phyloP scores from a whole-genome alignment of 2,329 filamentous ascomycete genomes.

The Macrophomina phaseolina region DNA sequence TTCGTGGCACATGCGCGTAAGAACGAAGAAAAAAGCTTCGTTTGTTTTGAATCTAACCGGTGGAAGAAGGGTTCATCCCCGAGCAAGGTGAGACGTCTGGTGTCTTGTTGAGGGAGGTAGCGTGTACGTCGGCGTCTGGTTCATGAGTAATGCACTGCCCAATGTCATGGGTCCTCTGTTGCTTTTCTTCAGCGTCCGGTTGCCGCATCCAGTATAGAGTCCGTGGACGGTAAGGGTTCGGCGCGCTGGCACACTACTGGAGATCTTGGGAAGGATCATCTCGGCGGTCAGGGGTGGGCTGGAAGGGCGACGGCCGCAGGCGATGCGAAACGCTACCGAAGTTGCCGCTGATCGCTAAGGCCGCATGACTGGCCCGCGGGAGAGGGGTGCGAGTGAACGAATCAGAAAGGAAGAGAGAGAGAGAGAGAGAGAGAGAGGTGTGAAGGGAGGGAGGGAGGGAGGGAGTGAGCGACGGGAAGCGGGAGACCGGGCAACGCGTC shows the following conservation, averaged over 20 bases:
- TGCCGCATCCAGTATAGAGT: too few species aligned
- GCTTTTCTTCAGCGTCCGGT: too few species aligned
- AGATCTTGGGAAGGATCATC: too few species aligned
- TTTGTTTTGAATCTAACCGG: neutral
- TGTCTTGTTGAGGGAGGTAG: neutral
- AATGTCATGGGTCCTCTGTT: too few species aligned
- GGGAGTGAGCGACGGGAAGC: too few species aligned
- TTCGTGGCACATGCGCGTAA: neutral
- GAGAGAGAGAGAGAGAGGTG: neutral
- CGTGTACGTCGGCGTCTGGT: too few species aligned
- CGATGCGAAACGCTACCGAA: slow-evolving; percentile 1
- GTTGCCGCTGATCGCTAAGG: neutral
- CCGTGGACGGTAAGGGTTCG: too few species aligned
- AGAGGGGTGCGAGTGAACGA: neutral
- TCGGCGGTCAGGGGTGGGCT: neutral
- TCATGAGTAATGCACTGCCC: too few species aligned
- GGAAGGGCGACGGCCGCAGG: neutral
- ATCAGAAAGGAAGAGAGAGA: too few species aligned
- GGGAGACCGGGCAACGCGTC: too few species aligned
- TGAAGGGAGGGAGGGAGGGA: neutral
- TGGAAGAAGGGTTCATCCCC: neutral
- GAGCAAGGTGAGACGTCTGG: neutral
- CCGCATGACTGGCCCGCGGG: neutral
- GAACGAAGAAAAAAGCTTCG: too few species aligned
- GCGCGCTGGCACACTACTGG: too few species aligned